A percentile compares a stretch with the other conserved stretches of the same genome.
phyloP scores from a whole-genome alignment of 148 eudicot species.

The Rhododendron ferrugineum region DNA sequence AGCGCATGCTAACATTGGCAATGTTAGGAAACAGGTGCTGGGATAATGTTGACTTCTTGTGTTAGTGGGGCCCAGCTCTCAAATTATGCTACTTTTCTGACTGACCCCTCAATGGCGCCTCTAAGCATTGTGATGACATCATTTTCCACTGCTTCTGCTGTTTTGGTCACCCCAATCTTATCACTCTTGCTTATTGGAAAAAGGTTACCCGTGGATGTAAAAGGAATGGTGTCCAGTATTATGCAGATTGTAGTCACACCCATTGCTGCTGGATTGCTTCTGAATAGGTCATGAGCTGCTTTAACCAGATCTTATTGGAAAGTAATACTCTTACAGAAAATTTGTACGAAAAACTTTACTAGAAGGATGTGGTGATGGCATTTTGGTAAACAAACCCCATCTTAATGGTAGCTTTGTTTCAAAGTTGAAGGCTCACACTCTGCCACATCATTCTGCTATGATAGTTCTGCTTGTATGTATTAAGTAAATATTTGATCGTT shows the following conservation, averaged over 20 bases:
- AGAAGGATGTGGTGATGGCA: not conserved
- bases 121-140: slow-evolving; percentile 93
- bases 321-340: not conserved
- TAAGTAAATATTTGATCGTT: not conserved
- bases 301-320: not conserved
- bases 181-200: slow-evolving; percentile 86
- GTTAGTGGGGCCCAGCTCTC: slow-evolving; percentile 98
- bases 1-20: slow-evolving; percentile 13
- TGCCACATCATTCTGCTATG: not conserved
- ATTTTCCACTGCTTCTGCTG: slow-evolving; percentile 87
- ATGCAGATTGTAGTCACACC: slow-evolving; percentile 87
- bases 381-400: not conserved
- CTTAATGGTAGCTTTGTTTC: not conserved
- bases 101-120: slow-evolving; percentile 92
- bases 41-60: slow-evolving; percentile 90
- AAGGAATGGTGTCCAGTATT: slow-evolving; percentile 87
- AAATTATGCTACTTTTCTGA: slow-evolving; percentile 90
- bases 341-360: not conserved
- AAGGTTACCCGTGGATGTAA: slow-evolving; percentile 88
- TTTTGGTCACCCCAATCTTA: slow-evolving; percentile 76
- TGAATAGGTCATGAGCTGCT: slow-evolving; percentile 56
- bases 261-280: slow-evolving; percentile 72
- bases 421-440: not conserved
- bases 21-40: slow-evolving; percentile 60
- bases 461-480: not conserved